Evolutionary conservation across 2,329 filamentous ascomycete species (phyloP), one percentile per base, ranked within the genome.

Genomic region (Penicillium sp.): DNA sequence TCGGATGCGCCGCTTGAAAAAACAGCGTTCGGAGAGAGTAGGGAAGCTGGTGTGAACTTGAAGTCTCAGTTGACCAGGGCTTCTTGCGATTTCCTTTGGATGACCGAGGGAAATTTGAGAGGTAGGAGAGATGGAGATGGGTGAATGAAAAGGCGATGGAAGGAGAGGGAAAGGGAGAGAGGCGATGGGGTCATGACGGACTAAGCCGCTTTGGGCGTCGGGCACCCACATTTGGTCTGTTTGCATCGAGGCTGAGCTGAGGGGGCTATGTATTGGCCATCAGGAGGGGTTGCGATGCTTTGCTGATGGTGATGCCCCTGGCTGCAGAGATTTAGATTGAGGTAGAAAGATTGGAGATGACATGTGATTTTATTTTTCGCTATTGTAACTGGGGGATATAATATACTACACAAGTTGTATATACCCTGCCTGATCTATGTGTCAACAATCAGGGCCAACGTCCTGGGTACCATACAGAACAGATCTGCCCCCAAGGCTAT

Each of bases 151-250:
- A 19, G 19, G 48, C 8, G 21, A 28, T 43, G 47, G 44, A 55
- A 46, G 26, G 43, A 23, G 43, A 54, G 48, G 57, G 47, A 54
- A 60, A 54, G 50, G 48, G 52, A 49, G 43, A 39, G 54, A 47
- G 48, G 56, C 34, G 40, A 24, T 24, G 11, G 37, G 16, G 16
- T 21, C 9, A 19, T 10, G 6, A 16, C 19, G 19, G 59, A 48
- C 64, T 67, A 68, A 51, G 23, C 64, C 55, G n/a, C 23, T 59
- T 67, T 52, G n/a, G 62, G 63, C 19, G 45, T 52, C 50, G 48
- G 59, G 53, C 44, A 48, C 26, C 44, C 39, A 8, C 51, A 42
- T 63, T 59, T 55, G 52, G 43, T 36, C 36, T 55, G 53, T 60
- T 59, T 56, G 54, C 58, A 62, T 46, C 47, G 56, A 51, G 50